phyloP scores from a whole-genome alignment of 2,329 filamentous ascomycete genomes.

The Hymenoscyphus fructigenus region DNA sequence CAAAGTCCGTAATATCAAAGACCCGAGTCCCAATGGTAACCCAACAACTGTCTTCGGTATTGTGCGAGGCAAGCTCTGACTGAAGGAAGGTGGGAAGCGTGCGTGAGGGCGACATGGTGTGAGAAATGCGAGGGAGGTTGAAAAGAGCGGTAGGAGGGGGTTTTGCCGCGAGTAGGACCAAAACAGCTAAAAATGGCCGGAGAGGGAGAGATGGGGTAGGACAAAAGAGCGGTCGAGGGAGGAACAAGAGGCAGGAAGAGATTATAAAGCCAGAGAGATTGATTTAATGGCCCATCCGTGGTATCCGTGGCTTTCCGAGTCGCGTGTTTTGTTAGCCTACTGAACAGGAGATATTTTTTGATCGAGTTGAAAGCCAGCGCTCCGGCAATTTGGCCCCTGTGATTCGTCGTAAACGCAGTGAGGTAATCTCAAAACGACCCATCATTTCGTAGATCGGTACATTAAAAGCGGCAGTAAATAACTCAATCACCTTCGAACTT shows the following conservation, averaged over 20 bases:
- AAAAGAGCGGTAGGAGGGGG: background rate
- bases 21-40: slow-evolving; percentile 88
- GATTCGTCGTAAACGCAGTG: background rate
- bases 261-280: background rate
- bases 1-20: slow-evolving; percentile 90
- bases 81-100: slow-evolving; percentile 80
- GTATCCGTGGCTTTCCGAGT: slow-evolving; percentile 5
- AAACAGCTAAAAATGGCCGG: background rate
- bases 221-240: background rate
- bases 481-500: too few species aligned
- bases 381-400: background rate
- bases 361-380: background rate
- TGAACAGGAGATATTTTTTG: slow-evolving; percentile 17
- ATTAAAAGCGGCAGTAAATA: too few species aligned
- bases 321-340: slow-evolving; percentile 9
- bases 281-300: background rate
- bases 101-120: slow-evolving; percentile 67
- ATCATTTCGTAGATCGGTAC: too few species aligned
- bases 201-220: background rate
- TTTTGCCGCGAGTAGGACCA: background rate
- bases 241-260: background rate
- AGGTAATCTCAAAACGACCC: background rate
- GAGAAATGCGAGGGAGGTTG: background rate
- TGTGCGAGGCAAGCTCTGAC: slow-evolving; percentile 79
- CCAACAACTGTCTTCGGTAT: slow-evolving; percentile 81